Evolutionary conservation across 495 filamentous ascomycete species (phyloP).

Genomic region (Trypethelium eluteriae): DNA sequence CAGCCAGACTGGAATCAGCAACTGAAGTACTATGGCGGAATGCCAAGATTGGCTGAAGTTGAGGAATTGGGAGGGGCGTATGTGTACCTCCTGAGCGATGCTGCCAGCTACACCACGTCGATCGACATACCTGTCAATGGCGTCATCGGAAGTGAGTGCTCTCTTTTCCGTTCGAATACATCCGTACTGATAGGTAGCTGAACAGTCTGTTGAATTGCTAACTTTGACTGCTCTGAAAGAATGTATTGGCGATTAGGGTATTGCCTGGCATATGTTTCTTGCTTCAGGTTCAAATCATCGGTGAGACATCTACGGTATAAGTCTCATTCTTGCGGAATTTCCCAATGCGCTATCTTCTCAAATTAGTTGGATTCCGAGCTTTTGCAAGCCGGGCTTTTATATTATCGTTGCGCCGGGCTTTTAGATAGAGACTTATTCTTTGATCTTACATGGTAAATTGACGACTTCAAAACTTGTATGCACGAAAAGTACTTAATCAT

Average conservation of each 20-base stretch:
- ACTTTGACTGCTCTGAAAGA: not conserved
- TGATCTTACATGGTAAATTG: not conserved
- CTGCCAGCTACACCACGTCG: conserved; percentile 23
- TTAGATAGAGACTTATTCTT: not conserved
- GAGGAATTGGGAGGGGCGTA: conserved; percentile 23
- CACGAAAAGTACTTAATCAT: not conserved
- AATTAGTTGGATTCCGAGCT: not conserved
- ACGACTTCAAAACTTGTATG: not conserved
- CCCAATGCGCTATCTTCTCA: not conserved
- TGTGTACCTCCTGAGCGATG: conserved; percentile 23
- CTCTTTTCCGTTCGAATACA: not conserved
- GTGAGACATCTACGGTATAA: not conserved
- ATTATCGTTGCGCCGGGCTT: not conserved
- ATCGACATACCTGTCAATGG: conserved; percentile 26
- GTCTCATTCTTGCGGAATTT: not conserved
- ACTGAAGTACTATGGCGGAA: conserved; percentile 26
- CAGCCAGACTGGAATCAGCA: conserved; percentile 26
- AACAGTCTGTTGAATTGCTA: not conserved
- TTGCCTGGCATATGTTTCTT: not conserved
- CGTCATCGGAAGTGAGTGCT: conserved; percentile 21
- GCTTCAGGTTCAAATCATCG: not conserved
- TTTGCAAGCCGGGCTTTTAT: not conserved
- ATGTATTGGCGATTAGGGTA: not conserved
- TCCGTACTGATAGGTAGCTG: not conserved
- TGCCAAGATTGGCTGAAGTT: conserved; percentile 21